Evolutionary conservation across 768 basidiomycete genomes (phyloP).

Genomic region (Rhizopogon rudus): DNA sequence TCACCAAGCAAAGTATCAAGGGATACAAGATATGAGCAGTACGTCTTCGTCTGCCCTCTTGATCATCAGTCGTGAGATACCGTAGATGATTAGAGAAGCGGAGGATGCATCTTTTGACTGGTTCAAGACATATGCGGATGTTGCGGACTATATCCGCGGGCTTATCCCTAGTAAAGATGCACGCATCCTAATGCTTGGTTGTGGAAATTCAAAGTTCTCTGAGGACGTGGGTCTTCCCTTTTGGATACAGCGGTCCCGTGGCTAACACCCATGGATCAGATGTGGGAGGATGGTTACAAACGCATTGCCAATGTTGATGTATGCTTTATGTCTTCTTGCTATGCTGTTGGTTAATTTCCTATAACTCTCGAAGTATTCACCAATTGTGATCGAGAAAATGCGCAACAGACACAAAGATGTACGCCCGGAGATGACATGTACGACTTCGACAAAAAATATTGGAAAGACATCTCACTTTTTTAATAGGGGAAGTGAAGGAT

Average conservation of each 20-base stretch:
- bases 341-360: not conserved
- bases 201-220: slow-evolving; percentile 78
- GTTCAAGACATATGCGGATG: slow-evolving; percentile 79
- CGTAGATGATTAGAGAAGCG: slow-evolving; percentile 41
- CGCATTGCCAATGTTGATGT: slow-evolving; percentile 80
- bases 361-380: slow-evolving; percentile 54
- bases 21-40: slow-evolving; percentile 70
- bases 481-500: slow-evolving; percentile 80
- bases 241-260: not conserved
- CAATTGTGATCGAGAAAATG: slow-evolving; percentile 75
- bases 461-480: not conserved
- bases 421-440: slow-evolving; percentile 72
- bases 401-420: slow-evolving; percentile 38
- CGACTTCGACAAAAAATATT: not conserved
- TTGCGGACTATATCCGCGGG: slow-evolving; percentile 55
- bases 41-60: slow-evolving; percentile 16
- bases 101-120: slow-evolving; percentile 70
- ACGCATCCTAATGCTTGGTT: slow-evolving; percentile 75
- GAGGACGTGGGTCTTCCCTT: slow-evolving; percentile 51
- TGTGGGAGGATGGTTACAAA: slow-evolving; percentile 85
- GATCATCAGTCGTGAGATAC: slow-evolving; percentile 1
- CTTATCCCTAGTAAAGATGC: slow-evolving; percentile 58
- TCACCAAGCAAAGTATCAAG: slow-evolving; percentile 28
- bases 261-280: slow-evolving; percentile 36
- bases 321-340: slow-evolving; percentile 13